A percentile compares a stretch with the other conserved stretches of the same genome.
phyloP scores from a whole-genome alignment of 2,329 filamentous ascomycete genomes.

The Penicillium vulpinum region DNA sequence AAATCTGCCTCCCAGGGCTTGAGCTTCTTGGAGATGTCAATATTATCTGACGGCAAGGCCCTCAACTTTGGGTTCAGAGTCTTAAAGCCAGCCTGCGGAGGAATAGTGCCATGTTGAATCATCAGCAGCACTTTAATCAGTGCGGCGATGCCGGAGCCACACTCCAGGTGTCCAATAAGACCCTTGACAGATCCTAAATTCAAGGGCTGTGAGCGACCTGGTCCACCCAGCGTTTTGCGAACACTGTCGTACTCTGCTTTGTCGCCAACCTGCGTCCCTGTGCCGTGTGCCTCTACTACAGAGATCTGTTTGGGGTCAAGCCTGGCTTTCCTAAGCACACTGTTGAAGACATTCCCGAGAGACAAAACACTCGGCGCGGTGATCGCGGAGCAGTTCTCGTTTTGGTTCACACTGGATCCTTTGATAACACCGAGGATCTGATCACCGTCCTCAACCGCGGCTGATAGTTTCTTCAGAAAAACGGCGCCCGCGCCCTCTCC shows the following conservation, averaged over 20 bases:
- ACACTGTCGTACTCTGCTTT: conserved; percentile 31
- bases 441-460: conserved; percentile 50
- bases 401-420: conserved; percentile 33
- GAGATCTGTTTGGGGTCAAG: conserved; percentile 27
- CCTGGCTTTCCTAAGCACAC: conserved; percentile 24
- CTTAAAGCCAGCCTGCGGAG: conserved; percentile 28
- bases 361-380: conserved; percentile 21
- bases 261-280: conserved; percentile 34
- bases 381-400: conserved; percentile 26
- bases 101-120: conserved; percentile 28
- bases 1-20: conserved; percentile 2
- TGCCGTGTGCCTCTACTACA: conserved; percentile 38
- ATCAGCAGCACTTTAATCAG: conserved; percentile 35
- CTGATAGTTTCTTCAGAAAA: conserved; percentile 49
- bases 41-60: conserved; percentile 1
- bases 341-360: conserved; percentile 32
- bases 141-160: conserved; percentile 32
- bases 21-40: conserved; percentile 10
- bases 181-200: conserved; percentile 37
- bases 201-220: conserved; percentile 11
- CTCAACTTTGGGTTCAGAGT: conserved; percentile 25
- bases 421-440: conserved; percentile 47
- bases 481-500: conserved; percentile 49
- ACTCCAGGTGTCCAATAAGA: conserved; percentile 36
- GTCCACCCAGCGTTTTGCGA: conserved; percentile 16